Base-by-base conservation (phyloP, 352 stramenopile species). In the Pythium diclinum region DNA sequence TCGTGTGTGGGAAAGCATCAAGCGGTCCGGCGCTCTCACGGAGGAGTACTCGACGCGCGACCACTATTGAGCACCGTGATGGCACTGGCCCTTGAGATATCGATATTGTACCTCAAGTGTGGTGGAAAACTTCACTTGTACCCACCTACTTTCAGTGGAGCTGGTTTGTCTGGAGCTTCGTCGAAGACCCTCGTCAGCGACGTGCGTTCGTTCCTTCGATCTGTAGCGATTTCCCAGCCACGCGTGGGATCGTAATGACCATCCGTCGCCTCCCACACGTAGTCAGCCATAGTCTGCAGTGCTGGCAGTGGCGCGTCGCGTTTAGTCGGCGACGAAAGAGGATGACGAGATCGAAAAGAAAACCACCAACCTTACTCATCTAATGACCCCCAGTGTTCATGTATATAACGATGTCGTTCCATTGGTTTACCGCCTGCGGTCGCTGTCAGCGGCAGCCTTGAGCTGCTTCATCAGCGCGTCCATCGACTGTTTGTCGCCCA, bases 1-100 rank as follows among this genome's bases (percentile, higher is more conserved):
- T 2, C 83, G 85, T 25, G 73, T 92, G 16, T 88, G 87, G 68
- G 83, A 94, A 44, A 78, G 61, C 19, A 62, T 92, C 40, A 84
- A 84, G 48, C 89, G 89, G 58, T 87, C 83, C 9, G 74, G 72
- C 32, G 75, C 70, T 14, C 83, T 89, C 54, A 83, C 78, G 1
- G 73, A 75, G 4, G 82, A 89, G 53, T 87, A 79, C 34, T 73
- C 73, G 9, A 63, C 61, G 32, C 70, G 78, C 6, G 77, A 86
- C 49, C 59, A 82, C 51, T 71, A 79, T 49, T 85, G 67, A 79
- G 32, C 21, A 47, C 16, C 44, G 13, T 3, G 9, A 19, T 4
- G n/a, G 25, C 25, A 28, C 25, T 33, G 25, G 19, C 19, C 25
- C 48, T 3, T 23, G 14, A 10, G 23, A 36, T 19, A 52, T 33